A percentile compares a stretch with the other conserved stretches of the same genome.
Evolutionary conservation across 2,329 filamentous ascomycete species (phyloP).

Genomic region (Pseudogymnoascus pannorum): DNA sequence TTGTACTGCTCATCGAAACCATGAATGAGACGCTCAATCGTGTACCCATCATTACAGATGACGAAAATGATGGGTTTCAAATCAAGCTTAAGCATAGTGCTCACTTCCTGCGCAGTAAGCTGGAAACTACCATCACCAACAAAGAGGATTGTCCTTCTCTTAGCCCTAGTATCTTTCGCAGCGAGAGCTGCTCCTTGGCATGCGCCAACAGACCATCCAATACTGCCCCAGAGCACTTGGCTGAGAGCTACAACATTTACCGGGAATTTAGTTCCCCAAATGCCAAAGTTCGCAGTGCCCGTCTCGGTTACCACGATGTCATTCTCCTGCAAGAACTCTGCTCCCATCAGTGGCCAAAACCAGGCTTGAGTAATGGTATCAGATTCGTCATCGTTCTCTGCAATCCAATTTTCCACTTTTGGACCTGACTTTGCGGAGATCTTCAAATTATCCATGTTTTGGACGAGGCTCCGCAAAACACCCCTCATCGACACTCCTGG

Average conservation of each 20-base stretch:
- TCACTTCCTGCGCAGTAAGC: slow-evolving; percentile 59
- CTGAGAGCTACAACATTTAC: slow-evolving; percentile 40
- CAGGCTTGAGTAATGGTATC: slow-evolving; percentile 44
- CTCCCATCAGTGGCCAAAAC: slow-evolving; percentile 40
- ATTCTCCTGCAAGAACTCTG: slow-evolving; percentile 41
- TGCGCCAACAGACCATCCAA: slow-evolving; percentile 53
- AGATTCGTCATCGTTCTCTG: too few relatives aligned
- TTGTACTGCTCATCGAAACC: slow-evolving; percentile 48
- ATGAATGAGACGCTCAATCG: slow-evolving; percentile 51
- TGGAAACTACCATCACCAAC: slow-evolving; percentile 60
- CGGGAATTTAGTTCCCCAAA: slow-evolving; percentile 43
- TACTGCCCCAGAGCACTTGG: slow-evolving; percentile 51
- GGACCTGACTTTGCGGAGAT: too few relatives aligned
- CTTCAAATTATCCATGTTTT: too few relatives aligned
- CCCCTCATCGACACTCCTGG: too few relatives aligned
- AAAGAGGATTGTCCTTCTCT: slow-evolving; percentile 46
- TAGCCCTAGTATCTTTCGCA: slow-evolving; percentile 34
- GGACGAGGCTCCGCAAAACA: too few relatives aligned
- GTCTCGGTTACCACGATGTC: slow-evolving; percentile 53
- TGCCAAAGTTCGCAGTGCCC: slow-evolving; percentile 49
- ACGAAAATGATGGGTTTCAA: slow-evolving; percentile 44
- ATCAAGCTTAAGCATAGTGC: slow-evolving; percentile 51
- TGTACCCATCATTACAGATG: slow-evolving; percentile 54
- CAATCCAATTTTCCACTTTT: too few relatives aligned
- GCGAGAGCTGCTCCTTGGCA: slow-evolving; percentile 50